Base-by-base conservation (phyloP, 768 basidiomycete genomes). In the Calocera viscosa region DNA sequence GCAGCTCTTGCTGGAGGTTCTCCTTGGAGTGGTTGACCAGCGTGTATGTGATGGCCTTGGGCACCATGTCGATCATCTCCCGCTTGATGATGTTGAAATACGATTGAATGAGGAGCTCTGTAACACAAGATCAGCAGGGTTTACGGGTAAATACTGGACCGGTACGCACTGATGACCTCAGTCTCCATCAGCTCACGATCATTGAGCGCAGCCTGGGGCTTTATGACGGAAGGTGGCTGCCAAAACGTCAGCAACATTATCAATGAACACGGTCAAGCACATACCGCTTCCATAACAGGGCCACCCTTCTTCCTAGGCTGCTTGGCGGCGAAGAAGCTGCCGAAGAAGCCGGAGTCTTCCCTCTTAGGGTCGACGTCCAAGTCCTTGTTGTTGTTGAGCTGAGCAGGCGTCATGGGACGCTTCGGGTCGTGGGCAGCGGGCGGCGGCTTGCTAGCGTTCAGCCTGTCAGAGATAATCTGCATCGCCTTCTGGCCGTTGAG, bases 11-110 rank as follows among this genome's bases (percentile, higher is more conserved):
- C 79, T 99, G 96, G 68, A 99, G 80, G 75, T 91, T 86, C 78
- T 98, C 96, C 77, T 96, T 97, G 68, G 94, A 87, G 76, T 87
- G 86, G 74, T 86, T 89, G 64, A 99, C 95, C 38, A 98, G 85
- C 17, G 91, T 97, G 70, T 90, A 79, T 11, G 89, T 86, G 75
- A 96, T 92, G 19, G 91, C 91, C 77, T 99, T 99, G 8, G 95
- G 95, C 28, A 98, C 91, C 93, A 96, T 96, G 77, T 98, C 95
- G 73, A 98, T 98, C 90, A 98, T 93, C 78, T 97, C 95, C 67
- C 94, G 88, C 80, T 99, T 98, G 66, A 97, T 92, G 70, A 97
- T 94, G 79, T 96, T 94, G 82, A 90, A 97, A 78, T 97, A 97
- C 2, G 93, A 96, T 75, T 90, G 84, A 72, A 98, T 98, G 73